Percentiles rank a stretch among this genome's conserved stretches.
These are phyloP conservation scores for Petunia secreta DNA, from an alignment of 257 asterid genomes.

Conservation along the genomic window DNA sequence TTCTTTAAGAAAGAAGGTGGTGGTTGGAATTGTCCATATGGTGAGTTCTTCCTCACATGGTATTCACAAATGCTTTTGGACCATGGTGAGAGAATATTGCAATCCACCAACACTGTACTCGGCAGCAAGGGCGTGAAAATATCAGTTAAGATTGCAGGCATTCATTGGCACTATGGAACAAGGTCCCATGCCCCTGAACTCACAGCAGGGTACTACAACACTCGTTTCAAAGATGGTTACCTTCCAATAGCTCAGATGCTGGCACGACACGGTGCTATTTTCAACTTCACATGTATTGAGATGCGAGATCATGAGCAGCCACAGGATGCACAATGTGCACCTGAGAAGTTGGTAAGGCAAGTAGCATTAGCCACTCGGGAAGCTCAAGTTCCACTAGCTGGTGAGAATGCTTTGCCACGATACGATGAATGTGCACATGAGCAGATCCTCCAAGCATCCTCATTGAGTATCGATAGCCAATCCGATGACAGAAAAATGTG, in stretches of 20 bases:
- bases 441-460: conserved; percentile 64
- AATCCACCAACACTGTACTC: conserved; percentile 54
- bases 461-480: conserved; percentile 46
- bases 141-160: conserved; percentile 86
- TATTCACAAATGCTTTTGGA: conserved; percentile 79
- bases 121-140: conserved; percentile 64
- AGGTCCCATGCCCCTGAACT: conserved; percentile 98
- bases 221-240: conserved; percentile 79
- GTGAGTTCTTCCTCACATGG: conserved; percentile 94
- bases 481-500: conserved; percentile 68
- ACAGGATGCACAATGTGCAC: conserved; percentile 85
- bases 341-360: conserved; percentile 84
- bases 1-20: conserved; percentile 86
- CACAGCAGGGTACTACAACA: conserved; percentile 93
- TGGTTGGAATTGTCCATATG: conserved; percentile 69
- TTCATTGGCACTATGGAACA: conserved; percentile 96
- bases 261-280: conserved; percentile 77
- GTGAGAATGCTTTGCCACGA: conserved; percentile 90
- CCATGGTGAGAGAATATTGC: conserved; percentile 83
- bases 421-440: conserved; percentile 82
- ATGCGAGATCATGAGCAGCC: conserved; percentile 98
- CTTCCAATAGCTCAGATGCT: conserved; percentile 93
- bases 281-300: conserved; percentile 94
- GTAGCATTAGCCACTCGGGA: conserved; percentile 80
- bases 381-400: conserved; percentile 84